Percentiles rank a stretch among this genome's conserved stretches.
phyloP scores from a whole-genome alignment of 2,329 filamentous ascomycete species.

The Thermoascus crustaceus region DNA sequence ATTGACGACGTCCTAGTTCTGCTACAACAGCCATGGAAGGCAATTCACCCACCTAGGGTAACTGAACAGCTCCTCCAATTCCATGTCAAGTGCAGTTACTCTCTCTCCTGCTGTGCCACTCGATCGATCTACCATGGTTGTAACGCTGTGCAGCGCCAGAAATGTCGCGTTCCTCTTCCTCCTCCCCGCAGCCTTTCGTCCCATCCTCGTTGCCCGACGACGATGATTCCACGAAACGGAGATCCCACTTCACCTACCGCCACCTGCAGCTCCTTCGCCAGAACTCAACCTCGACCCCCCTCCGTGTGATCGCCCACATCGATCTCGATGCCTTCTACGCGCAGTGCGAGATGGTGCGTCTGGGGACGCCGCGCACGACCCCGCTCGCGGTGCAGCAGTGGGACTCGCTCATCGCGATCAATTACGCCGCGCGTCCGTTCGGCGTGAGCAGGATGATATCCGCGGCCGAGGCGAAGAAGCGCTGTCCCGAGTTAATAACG shows the following conservation, averaged over 20 bases:
- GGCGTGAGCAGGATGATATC: conserved; percentile 74
- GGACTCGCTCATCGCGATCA: conserved; percentile 91
- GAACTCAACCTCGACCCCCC: conserved; percentile 62
- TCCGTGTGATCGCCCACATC: conserved; percentile 82
- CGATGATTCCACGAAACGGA: conserved; percentile 24
- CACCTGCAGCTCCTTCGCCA: conserved; percentile 69
- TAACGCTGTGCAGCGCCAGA: conserved; percentile 23
- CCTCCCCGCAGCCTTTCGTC: conserved; percentile 55
- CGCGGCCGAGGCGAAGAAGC: conserved; percentile 70
- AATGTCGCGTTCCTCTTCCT: conserved; percentile 70
- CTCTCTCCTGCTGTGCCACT: background rate
- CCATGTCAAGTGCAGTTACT: too few relatives aligned
- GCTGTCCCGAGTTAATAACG: conserved; percentile 73
- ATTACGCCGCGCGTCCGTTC: conserved; percentile 79
- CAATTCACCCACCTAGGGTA: too few relatives aligned
- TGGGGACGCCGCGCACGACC: conserved; percentile 63
- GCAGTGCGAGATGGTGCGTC: conserved; percentile 87
- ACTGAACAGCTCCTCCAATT: too few relatives aligned
- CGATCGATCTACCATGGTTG: conserved; percentile 12
- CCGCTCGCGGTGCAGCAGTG: conserved; percentile 93
- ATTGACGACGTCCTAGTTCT: too few relatives aligned
- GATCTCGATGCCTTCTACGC: conserved; percentile 97
- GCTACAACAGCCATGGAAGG: too few relatives aligned
- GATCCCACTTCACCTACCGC: conserved; percentile 80
- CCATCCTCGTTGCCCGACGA: conserved; percentile 35